Conservation (phyloP, 208 protist genomes). For the Trypanosoma grayi region DNA sequence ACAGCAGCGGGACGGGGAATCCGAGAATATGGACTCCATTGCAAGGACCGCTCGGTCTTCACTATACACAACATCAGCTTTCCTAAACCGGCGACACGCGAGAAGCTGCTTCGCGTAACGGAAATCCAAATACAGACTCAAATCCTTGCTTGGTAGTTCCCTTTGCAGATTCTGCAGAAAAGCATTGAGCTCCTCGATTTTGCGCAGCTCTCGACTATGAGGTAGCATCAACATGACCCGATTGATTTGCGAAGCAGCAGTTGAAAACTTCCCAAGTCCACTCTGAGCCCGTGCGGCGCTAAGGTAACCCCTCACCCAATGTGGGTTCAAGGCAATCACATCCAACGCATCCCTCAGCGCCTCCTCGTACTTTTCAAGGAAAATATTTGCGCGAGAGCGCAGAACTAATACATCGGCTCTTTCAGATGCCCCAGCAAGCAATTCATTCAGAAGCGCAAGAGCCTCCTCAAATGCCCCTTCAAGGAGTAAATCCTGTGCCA, state of each 20-base stretch:
- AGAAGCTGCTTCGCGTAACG: conserved; percentile 55
- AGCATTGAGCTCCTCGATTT: conserved; percentile 48
- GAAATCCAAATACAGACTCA: conserved; percentile 46
- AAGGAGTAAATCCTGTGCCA: conserved; percentile 16
- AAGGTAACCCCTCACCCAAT: conserved; percentile 66
- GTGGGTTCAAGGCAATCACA: conserved; percentile 43
- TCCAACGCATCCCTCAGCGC: conserved; percentile 53
- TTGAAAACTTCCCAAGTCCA: conserved; percentile 49
- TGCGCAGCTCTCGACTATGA: conserved; percentile 54
- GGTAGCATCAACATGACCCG: conserved; percentile 43
- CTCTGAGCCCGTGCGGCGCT: conserved; percentile 56
- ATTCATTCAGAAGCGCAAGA: conserved; percentile 14
- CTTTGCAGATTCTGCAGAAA: conserved; percentile 53
- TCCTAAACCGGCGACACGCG: conserved; percentile 2
- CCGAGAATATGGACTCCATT: conserved; percentile 42
- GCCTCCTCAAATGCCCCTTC: conserved; percentile 16
- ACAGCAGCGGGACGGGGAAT: conserved; percentile 32
- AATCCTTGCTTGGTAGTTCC: conserved; percentile 24
- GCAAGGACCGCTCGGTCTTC: conserved; percentile 46
- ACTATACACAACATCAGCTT: conserved; percentile 28
- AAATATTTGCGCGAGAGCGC: conserved; percentile 65
- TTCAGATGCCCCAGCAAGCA: neutral
- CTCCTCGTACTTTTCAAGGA: conserved; percentile 42
- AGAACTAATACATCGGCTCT: conserved; percentile 45
- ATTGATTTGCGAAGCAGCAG: conserved; percentile 29